Evolutionary conservation across 345 rosid species (phyloP).

Genomic region (Rhodamnia argentea): DNA sequence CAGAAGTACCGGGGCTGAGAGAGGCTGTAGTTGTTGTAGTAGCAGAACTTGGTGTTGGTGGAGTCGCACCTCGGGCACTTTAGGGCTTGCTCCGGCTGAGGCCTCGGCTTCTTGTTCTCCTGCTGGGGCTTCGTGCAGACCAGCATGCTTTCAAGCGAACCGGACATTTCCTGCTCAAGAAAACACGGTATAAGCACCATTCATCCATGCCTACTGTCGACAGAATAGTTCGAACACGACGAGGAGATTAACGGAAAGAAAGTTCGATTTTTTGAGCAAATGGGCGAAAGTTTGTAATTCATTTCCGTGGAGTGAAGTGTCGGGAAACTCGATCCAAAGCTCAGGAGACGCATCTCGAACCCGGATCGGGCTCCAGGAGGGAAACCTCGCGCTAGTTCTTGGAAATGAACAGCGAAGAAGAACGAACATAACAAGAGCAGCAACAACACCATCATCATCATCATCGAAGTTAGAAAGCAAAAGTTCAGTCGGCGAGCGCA

Average conservation of each 20-base stretch:
- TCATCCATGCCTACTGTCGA: background rate
- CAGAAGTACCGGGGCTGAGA: conserved; percentile 82
- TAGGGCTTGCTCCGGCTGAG: conserved; percentile 53
- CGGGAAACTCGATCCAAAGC: background rate
- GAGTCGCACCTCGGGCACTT: conserved; percentile 77
- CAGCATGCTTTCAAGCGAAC: conserved; percentile 60
- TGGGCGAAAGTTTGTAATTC: background rate
- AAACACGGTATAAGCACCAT: background rate
- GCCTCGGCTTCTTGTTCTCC: conserved; percentile 43
- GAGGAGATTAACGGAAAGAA: background rate
- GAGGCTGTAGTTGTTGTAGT: conserved; percentile 86
- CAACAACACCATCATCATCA: background rate
- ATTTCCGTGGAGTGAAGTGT: background rate
- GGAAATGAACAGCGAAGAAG: background rate
- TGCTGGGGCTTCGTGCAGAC: conserved; percentile 36
- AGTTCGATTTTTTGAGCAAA: background rate
- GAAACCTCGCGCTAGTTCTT: background rate
- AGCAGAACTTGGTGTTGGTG: conserved; percentile 79
- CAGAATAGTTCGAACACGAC: background rate
- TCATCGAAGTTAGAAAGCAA: background rate
- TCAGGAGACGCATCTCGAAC: background rate
- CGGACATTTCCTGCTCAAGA: conserved; percentile 36
- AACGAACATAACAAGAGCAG: background rate
- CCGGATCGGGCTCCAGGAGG: background rate
- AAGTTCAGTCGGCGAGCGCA: background rate